These are phyloP conservation scores for Corchorus capsularis DNA, from an alignment of 345 rosid species.

Conservation along the genomic window DNA sequence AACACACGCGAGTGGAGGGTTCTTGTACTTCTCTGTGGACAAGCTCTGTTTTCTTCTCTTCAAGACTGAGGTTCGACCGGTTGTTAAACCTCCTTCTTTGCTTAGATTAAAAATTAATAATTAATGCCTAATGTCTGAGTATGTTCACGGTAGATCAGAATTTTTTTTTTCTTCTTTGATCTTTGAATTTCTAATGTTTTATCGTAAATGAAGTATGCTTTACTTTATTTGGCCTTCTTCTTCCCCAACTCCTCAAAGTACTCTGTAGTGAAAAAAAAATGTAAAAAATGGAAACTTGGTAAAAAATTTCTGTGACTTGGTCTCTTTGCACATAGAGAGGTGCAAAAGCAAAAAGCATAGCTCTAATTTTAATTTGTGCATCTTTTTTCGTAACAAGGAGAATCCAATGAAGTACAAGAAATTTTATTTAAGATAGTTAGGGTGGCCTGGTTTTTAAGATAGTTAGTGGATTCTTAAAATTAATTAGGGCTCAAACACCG, in stretches of 20 bases:
- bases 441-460: too few relatives aligned
- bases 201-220: neutral
- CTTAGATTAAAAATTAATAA: conserved; percentile 16
- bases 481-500: too few relatives aligned
- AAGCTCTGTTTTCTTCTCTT: conserved; percentile 59
- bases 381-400: neutral
- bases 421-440: too few relatives aligned
- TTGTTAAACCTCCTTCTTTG: conserved; percentile 11
- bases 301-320: too few relatives aligned
- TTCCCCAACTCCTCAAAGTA: neutral
- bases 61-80: conserved; percentile 63
- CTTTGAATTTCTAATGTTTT: neutral
- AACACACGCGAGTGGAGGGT: conserved; percentile 21
- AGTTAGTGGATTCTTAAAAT: too few relatives aligned
- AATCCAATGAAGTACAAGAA: too few relatives aligned
- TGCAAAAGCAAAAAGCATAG: neutral
- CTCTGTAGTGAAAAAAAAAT: too few relatives aligned
- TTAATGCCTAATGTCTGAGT: neutral
- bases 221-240: neutral
- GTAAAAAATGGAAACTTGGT: too few relatives aligned
- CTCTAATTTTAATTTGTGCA: neutral
- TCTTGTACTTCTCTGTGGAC: conserved; percentile 22
- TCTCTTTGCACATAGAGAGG: neutral
- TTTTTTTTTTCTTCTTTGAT: neutral
- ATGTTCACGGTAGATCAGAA: neutral